Evolutionary conservation across 2,329 filamentous ascomycete genomes (phyloP).

Genomic region (Colletotrichum tabaci): DNA sequence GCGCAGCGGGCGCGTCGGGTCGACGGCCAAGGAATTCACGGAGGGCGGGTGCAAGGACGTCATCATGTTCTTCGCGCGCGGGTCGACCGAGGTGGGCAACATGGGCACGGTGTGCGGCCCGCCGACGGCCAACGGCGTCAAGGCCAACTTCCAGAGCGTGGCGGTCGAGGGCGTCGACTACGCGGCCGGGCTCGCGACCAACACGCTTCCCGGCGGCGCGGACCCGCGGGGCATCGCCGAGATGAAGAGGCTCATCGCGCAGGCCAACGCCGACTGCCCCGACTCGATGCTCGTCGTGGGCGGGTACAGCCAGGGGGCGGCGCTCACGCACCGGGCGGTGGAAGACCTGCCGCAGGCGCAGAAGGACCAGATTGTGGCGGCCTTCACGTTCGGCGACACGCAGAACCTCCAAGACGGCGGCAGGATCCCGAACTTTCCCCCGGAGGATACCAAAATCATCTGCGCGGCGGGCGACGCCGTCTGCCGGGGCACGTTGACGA

Average conservation of each 20-base stretch:
- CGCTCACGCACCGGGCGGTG: constrained; percentile 48
- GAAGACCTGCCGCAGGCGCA: constrained; percentile 45
- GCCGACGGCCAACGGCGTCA: constrained; percentile 44
- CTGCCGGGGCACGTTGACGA: constrained; percentile 53
- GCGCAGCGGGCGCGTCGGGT: constrained; percentile 38
- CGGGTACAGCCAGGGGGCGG: constrained; percentile 57
- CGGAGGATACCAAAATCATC: constrained; percentile 56
- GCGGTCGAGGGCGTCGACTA: constrained; percentile 53
- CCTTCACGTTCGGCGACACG: constrained; percentile 49
- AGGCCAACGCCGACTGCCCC: constrained; percentile 55
- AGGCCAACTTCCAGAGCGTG: constrained; percentile 44
- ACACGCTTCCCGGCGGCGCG: constrained; percentile 51
- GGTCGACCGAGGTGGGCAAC: constrained; percentile 44
- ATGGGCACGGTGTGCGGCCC: constrained; percentile 45
- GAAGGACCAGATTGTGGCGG: constrained; percentile 46
- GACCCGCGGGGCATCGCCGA: constrained; percentile 50
- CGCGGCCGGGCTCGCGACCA: constrained; percentile 51
- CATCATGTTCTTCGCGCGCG: constrained; percentile 47
- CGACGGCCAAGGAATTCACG: constrained; percentile 46
- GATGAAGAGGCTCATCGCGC: constrained; percentile 52
- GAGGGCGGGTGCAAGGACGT: constrained; percentile 46
- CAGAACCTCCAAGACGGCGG: constrained; percentile 51
- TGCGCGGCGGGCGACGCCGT: constrained; percentile 58
- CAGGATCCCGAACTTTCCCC: constrained; percentile 53
- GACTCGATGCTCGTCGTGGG: constrained; percentile 54